A percentile compares a stretch with the other conserved stretches of the same genome.
Evolutionary conservation across 371 early-diverging fungal genomes (phyloP).

Genomic region (Gilbertella persicaria): DNA sequence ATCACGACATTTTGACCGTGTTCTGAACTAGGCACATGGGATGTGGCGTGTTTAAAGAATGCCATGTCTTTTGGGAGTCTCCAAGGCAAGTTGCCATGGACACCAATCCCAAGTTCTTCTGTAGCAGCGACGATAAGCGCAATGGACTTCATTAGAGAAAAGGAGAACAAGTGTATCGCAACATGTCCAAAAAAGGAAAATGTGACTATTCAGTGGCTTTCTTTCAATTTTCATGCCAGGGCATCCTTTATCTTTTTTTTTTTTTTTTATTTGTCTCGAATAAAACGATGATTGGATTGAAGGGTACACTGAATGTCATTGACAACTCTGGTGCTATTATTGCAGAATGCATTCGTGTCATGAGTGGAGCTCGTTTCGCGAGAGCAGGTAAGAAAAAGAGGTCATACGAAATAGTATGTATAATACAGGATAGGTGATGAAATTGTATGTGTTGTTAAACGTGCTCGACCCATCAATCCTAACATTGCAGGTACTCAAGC

Average conservation of each 20-base stretch:
- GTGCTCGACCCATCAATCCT: constrained; percentile 81
- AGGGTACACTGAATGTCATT: constrained; percentile 85
- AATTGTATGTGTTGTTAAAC: constrained; percentile 94
- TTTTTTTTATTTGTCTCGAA: background rate
- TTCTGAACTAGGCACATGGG: constrained; percentile 30
- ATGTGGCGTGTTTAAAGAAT: constrained; percentile 78
- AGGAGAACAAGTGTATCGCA: background rate
- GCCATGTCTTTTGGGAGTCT: constrained; percentile 82
- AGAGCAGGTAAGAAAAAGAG: constrained; percentile 68
- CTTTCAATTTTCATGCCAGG: too few relatives aligned
- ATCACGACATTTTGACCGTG: constrained; percentile 72
- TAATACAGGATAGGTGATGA: constrained; percentile 91
- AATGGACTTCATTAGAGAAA: constrained; percentile 31
- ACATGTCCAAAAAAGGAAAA: background rate
- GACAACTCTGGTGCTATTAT: constrained; percentile 95
- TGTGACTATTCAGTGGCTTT: background rate
- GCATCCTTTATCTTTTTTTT: background rate
- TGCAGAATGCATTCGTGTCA: constrained; percentile 94
- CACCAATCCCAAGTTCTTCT: constrained; percentile 80
- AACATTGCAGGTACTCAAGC: constrained; percentile 50
- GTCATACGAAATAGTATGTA: too few relatives aligned
- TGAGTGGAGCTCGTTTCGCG: constrained; percentile 83
- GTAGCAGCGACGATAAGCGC: constrained; percentile 79
- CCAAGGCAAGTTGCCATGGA: constrained; percentile 78
- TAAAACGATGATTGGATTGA: constrained; percentile 76